Evolutionary conservation across 805 yeast genomes (phyloP).

Genomic region (Candida sithepensis): DNA sequence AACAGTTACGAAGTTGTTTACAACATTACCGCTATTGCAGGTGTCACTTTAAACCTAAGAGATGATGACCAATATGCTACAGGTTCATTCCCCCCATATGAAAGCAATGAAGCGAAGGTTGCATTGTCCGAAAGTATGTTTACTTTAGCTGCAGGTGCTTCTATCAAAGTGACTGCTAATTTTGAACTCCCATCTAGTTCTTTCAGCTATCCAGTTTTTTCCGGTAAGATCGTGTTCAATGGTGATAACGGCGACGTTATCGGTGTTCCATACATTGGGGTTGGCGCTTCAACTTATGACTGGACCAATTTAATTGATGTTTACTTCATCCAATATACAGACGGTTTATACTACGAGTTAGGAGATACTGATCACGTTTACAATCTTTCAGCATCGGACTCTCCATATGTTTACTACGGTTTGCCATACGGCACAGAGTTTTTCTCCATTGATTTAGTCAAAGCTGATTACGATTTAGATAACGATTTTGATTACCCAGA

Average conservation of each 20-base stretch:
- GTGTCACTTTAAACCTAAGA: no score
- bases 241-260: constrained; percentile 15
- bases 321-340: background rate
- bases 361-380: background rate
- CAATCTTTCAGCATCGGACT: background rate
- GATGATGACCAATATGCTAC: no score
- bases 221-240: constrained; percentile 10
- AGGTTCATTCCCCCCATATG: constrained; percentile 8
- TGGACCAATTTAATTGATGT: constrained; percentile 6
- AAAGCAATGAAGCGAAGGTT: constrained; percentile 12
- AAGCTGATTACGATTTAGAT: constrained; percentile 8
- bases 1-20: constrained; percentile 8
- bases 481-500: constrained; percentile 12
- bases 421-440: constrained; percentile 10
- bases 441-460: constrained; percentile 12
- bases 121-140: constrained; percentile 3
- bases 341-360: background rate
- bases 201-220: constrained; percentile 5
- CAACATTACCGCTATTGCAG: constrained; percentile 4
- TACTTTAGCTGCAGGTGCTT: constrained; percentile 7
- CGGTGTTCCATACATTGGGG: constrained; percentile 17
- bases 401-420: constrained; percentile 8
- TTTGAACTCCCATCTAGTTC: constrained; percentile 4
- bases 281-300: constrained; percentile 7
- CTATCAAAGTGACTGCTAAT: constrained; percentile 5